These are phyloP conservation scores for Suhomyces panamericanus DNA, from an alignment of 1,139 yeast genomes.

Conservation along the genomic window DNA sequence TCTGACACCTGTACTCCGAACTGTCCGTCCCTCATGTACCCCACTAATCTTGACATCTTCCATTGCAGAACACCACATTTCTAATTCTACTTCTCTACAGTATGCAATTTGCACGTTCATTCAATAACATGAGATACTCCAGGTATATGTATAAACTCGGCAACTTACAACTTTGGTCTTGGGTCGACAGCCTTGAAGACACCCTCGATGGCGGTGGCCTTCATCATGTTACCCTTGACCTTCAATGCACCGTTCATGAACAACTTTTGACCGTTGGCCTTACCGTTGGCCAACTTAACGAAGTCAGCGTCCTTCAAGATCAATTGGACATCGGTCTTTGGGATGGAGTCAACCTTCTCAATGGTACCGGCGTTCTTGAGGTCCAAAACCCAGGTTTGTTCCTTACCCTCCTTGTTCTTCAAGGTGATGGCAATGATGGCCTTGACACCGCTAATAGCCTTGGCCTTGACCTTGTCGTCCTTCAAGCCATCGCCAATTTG, in stretches of 20 bases:
- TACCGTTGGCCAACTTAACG: conserved; percentile 69
- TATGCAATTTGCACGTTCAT: neutral
- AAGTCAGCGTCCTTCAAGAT: conserved; percentile 64
- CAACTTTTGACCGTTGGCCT: conserved; percentile 81
- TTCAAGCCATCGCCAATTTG: conserved; percentile 42
- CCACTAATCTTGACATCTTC: too few relatives aligned
- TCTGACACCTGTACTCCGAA: too few relatives aligned
- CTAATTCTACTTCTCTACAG: too few relatives aligned
- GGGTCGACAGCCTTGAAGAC: conserved; percentile 70
- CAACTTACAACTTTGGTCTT: conserved; percentile 44
- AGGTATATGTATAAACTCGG: conserved; percentile 38
- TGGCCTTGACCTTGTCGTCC: conserved; percentile 40
- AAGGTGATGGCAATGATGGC: conserved; percentile 69
- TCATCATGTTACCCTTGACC: conserved; percentile 88
- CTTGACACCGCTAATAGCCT: conserved; percentile 53
- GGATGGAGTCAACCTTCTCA: conserved; percentile 46
- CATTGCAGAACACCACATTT: too few relatives aligned
- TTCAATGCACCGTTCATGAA: conserved; percentile 83
- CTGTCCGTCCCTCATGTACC: too few relatives aligned
- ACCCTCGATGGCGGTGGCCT: conserved; percentile 76
- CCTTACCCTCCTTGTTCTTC: conserved; percentile 65
- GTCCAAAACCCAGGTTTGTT: conserved; percentile 70
- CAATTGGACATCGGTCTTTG: conserved; percentile 67
- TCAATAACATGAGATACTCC: conserved; percentile 6
- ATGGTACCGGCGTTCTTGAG: conserved; percentile 64